Evolutionary conservation across 495 filamentous ascomycete genomes (phyloP).

Genomic region (Penicillium coffeae): DNA sequence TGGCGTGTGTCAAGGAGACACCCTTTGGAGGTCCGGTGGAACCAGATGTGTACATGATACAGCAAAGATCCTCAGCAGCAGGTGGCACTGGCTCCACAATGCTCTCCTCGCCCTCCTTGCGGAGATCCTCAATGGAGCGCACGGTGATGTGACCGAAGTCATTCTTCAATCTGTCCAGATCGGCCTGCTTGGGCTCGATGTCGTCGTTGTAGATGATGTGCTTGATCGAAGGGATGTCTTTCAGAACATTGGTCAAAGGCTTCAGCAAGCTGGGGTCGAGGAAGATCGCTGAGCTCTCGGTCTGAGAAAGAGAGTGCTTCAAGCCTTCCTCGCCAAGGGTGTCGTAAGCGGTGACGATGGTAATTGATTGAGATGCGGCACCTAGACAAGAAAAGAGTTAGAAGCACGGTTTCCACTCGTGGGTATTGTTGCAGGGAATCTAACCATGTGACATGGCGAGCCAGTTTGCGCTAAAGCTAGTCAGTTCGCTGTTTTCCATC

Average conservation of each 20-base stretch:
- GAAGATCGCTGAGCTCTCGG: conserved; percentile 83
- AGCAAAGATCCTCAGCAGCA: conserved; percentile 81
- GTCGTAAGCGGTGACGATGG: conserved; percentile 97
- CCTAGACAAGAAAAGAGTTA: background rate
- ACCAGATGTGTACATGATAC: conserved; percentile 99
- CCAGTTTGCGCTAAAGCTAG: conserved; percentile 58
- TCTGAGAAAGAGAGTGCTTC: conserved; percentile 86
- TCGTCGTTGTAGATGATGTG: conserved; percentile 88
- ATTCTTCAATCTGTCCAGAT: conserved; percentile 76
- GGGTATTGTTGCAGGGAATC: no score
- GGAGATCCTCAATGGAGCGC: conserved; percentile 79
- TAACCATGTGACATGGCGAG: conserved; percentile 64
- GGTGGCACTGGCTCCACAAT: conserved; percentile 78
- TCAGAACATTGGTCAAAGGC: conserved; percentile 75
- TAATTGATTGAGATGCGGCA: conserved; percentile 84
- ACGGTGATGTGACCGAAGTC: conserved; percentile 67
- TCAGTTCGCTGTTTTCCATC: conserved; percentile 7
- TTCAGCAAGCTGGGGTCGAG: conserved; percentile 79
- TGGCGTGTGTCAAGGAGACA: conserved; percentile 83
- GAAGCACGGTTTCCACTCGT: no score
- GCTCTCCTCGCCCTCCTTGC: conserved; percentile 79
- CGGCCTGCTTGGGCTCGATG: conserved; percentile 66
- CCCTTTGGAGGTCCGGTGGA: conserved; percentile 97
- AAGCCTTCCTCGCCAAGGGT: conserved; percentile 92
- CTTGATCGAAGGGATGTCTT: conserved; percentile 72